These are phyloP conservation scores for Pogostemon cablin DNA, from an alignment of 257 asterid species.

Conservation along the genomic window DNA sequence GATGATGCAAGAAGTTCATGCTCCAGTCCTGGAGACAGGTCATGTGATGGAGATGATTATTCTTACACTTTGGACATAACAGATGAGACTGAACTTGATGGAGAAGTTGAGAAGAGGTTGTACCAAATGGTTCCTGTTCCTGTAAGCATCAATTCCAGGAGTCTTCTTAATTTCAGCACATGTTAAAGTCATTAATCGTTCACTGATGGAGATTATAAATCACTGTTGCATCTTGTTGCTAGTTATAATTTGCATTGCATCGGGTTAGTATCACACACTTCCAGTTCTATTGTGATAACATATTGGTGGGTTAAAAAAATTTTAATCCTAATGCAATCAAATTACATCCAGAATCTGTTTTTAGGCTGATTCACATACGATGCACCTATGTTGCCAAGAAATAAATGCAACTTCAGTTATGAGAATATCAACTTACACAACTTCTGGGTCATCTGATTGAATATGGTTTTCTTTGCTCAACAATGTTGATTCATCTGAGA, in stretches of 20 bases:
- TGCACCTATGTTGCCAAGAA: conserved; percentile 14
- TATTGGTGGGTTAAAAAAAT: conserved; percentile 10
- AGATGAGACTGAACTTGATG: conserved; percentile 81
- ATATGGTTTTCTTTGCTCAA: conserved; percentile 23
- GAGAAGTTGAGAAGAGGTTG: conserved; percentile 89
- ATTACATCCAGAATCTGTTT: conserved; percentile 17
- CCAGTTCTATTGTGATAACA: neutral
- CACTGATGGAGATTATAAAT: conserved; percentile 9
- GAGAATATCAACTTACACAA: conserved; percentile 2
- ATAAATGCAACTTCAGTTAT: neutral
- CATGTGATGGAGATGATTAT: conserved; percentile 63
- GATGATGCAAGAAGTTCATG: conserved; percentile 63
- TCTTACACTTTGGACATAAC: conserved; percentile 67
- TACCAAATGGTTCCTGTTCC: conserved; percentile 76
- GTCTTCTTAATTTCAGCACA: conserved; percentile 17
- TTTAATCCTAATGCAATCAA: neutral
- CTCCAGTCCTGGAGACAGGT: conserved; percentile 78
- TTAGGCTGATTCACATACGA: neutral
- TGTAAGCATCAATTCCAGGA: conserved; percentile 51
- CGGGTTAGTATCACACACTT: conserved; percentile 8
- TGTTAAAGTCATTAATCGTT: conserved; percentile 13
- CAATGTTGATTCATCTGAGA: conserved; percentile 13
- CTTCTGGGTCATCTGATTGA: neutral
- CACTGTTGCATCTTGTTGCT: conserved; percentile 18
- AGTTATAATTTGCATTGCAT: conserved; percentile 7